phyloP scores from a whole-genome alignment of 2,329 filamentous ascomycete genomes.

The Albophoma yamanashiensis region DNA sequence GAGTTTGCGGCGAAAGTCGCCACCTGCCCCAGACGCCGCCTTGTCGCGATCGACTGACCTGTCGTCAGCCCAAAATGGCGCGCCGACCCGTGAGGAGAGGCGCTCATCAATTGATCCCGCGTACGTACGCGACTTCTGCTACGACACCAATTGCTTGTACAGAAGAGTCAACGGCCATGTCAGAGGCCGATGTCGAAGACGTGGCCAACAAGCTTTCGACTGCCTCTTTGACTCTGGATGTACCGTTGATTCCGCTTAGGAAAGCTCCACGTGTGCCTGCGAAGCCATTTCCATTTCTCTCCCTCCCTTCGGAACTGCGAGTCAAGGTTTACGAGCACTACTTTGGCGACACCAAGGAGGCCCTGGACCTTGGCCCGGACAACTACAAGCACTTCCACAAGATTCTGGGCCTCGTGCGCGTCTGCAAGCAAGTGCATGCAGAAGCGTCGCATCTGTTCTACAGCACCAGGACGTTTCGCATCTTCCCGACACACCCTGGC shows the following conservation, averaged over 20 bases:
- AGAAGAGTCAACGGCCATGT: slow-evolving; percentile 23
- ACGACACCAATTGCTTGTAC: slow-evolving; percentile 26
- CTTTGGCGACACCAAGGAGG: slow-evolving; percentile 40
- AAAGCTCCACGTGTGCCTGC: slow-evolving; percentile 20
- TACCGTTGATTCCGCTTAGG: slow-evolving; percentile 18
- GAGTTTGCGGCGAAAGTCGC: background rate
- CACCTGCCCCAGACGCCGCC: background rate
- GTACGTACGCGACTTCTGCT: slow-evolving; percentile 14
- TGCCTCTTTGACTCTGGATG: slow-evolving; percentile 31
- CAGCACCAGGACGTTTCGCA: slow-evolving; percentile 47
- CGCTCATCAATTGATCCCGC: slow-evolving; percentile 17
- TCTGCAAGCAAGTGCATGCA: slow-evolving; percentile 47
- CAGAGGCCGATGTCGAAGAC: slow-evolving; percentile 29
- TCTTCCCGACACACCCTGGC: slow-evolving; percentile 56
- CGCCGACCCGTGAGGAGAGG: slow-evolving; percentile 12
- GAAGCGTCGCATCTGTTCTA: slow-evolving; percentile 60
- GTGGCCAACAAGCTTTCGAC: slow-evolving; percentile 29
- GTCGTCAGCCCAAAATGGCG: slow-evolving; percentile 6
- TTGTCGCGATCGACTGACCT: background rate
- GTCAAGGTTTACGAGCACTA: slow-evolving; percentile 57
- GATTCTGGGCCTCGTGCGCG: slow-evolving; percentile 49
- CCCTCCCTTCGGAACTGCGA: slow-evolving; percentile 59
- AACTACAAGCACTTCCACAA: slow-evolving; percentile 53
- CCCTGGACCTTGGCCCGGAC: slow-evolving; percentile 55
- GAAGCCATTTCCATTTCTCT: slow-evolving; percentile 52